Conservation (phyloP, 1,139 yeast species). For the Zygoascus hellenicus region DNA sequence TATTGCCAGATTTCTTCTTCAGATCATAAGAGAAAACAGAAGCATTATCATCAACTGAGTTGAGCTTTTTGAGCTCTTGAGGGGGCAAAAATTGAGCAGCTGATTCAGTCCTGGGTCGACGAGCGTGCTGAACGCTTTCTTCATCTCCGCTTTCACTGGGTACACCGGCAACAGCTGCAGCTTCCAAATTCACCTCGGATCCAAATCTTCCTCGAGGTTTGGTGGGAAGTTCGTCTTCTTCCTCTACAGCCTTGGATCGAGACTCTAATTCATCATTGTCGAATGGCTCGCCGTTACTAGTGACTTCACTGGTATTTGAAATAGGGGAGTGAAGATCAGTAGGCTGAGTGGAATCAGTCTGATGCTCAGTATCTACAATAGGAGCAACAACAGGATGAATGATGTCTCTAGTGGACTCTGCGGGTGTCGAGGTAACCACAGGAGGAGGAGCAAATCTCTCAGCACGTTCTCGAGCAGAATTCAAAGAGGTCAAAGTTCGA, state of each 20-base stretch:
- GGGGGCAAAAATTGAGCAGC: slow-evolving; percentile 9
- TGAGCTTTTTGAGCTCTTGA: slow-evolving; percentile 5
- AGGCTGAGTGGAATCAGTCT: slow-evolving; percentile 20
- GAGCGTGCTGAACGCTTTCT: background rate
- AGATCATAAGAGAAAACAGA: slow-evolving; percentile 36
- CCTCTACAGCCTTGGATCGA: slow-evolving; percentile 7
- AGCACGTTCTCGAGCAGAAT: slow-evolving; percentile 27
- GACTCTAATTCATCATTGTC: slow-evolving; percentile 12
- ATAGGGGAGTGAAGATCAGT: slow-evolving; percentile 23
- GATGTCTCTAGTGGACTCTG: slow-evolving; percentile 13
- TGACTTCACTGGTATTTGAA: slow-evolving; percentile 29
- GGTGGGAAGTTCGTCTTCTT: slow-evolving; percentile 10
- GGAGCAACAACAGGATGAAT: slow-evolving; percentile 14
- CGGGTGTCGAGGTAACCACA: slow-evolving; percentile 16
- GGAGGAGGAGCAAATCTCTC: slow-evolving; percentile 17
- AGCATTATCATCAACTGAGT: slow-evolving; percentile 18
- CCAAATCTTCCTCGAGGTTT: slow-evolving; percentile 27
- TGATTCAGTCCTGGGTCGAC: slow-evolving; percentile 7
- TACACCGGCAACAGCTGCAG: slow-evolving; percentile 15
- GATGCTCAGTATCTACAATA: slow-evolving; percentile 18
- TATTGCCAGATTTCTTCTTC: slow-evolving; percentile 25
- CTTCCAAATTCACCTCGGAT: slow-evolving; percentile 26
- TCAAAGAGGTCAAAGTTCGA: slow-evolving; percentile 48
- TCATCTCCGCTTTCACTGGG: background rate
- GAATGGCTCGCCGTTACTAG: slow-evolving; percentile 30